These are phyloP conservation scores for Yamadazyma olivae DNA, from an alignment of 805 yeast genomes.

Conservation along the genomic window DNA sequence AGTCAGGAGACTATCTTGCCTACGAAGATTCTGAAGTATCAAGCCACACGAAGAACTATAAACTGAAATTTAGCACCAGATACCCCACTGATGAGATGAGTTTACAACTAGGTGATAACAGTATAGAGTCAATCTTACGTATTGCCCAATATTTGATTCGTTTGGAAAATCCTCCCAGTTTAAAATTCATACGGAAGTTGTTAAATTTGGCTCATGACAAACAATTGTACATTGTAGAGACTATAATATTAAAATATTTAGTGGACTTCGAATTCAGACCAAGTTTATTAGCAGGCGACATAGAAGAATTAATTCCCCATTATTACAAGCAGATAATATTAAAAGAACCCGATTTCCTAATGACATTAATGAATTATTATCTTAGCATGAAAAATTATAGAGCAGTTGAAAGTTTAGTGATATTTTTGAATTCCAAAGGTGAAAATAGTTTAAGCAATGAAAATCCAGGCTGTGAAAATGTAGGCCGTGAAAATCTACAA, in stretches of 20 bases:
- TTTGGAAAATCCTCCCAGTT: slow-evolving; percentile 8
- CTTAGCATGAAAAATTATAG: slow-evolving; percentile 15
- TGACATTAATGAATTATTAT: slow-evolving; percentile 24
- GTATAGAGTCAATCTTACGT: neutral
- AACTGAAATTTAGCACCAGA: slow-evolving; percentile 5
- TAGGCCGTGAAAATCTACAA: too few species aligned
- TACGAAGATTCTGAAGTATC: slow-evolving; percentile 28
- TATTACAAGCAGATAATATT: slow-evolving; percentile 25
- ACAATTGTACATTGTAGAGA: slow-evolving; percentile 2
- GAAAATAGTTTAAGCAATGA: too few species aligned
- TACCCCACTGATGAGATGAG: slow-evolving; percentile 1
- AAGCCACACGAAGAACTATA: slow-evolving; percentile 13
- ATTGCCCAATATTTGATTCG: neutral
- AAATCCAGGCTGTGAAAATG: too few species aligned
- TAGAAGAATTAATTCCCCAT: slow-evolving; percentile 10
- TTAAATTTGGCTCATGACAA: neutral
- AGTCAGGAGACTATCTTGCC: slow-evolving; percentile 31
- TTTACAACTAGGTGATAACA: too few species aligned
- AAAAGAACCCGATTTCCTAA: slow-evolving; percentile 27
- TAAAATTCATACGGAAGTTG: slow-evolving; percentile 2
- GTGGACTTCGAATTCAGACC: slow-evolving; percentile 3
- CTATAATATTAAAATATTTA: slow-evolving; percentile 7
- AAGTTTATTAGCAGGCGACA: slow-evolving; percentile 2
- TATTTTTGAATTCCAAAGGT: slow-evolving; percentile 22
- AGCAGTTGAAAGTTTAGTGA: slow-evolving; percentile 22